Conservation (phyloP, 805 yeast species). For the Candida nanaspora region DNA sequence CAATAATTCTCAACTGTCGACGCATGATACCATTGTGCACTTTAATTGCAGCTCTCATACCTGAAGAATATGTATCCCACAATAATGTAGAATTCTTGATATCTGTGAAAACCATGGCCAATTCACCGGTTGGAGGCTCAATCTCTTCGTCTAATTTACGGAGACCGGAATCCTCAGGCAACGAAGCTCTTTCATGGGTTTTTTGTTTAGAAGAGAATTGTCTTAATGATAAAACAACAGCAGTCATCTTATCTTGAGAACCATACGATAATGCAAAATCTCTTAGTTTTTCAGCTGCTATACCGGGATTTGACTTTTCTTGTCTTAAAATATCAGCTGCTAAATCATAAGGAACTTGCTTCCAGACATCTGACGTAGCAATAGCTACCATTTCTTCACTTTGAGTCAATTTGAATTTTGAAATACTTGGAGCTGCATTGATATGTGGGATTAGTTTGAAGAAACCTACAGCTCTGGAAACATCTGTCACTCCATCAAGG, state of each 20-base stretch:
- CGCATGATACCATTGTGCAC: conserved; percentile 94
- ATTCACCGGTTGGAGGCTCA: conserved; percentile 88
- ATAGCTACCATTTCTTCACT: conserved; percentile 81
- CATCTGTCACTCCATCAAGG: conserved; percentile 73
- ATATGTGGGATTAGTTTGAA: conserved; percentile 81
- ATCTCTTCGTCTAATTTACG: conserved; percentile 86
- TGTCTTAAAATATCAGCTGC: conserved; percentile 89
- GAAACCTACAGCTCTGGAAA: conserved; percentile 90
- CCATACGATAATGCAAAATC: conserved; percentile 95
- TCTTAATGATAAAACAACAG: conserved; percentile 68
- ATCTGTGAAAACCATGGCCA: conserved; percentile 96
- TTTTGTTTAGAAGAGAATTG: conserved; percentile 33
- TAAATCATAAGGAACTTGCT: conserved; percentile 68
- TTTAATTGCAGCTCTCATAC: conserved; percentile 95
- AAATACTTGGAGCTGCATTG: conserved; percentile 79
- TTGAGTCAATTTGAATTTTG: conserved; percentile 49
- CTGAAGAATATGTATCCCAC: conserved; percentile 90
- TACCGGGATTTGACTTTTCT: conserved; percentile 74
- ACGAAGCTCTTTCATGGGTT: conserved; percentile 34
- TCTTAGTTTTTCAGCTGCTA: conserved; percentile 87
- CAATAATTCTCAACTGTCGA: conserved; percentile 81
- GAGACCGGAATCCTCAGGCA: conserved; percentile 67
- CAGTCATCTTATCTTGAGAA: conserved; percentile 68
- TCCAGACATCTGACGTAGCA: conserved; percentile 84
- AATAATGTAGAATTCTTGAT: conserved; percentile 87